Percentiles rank a stretch among this genome's conserved stretches.
Evolutionary conservation across 139 green algal genomes (phyloP).

Genomic region (Marvania coccoides): DNA sequence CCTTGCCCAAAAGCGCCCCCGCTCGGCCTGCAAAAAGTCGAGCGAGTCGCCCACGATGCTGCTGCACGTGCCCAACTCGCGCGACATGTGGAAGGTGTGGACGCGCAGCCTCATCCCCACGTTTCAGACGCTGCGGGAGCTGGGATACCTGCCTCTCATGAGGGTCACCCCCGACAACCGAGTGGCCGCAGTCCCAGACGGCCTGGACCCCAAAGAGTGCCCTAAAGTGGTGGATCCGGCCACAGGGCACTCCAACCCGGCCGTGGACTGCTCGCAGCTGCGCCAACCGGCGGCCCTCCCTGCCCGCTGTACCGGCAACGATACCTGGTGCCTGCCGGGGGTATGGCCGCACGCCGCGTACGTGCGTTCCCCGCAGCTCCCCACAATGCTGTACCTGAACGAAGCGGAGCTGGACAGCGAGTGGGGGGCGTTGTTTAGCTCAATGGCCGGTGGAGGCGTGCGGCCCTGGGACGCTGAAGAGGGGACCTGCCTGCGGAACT

Average conservation of each 20-base stretch:
- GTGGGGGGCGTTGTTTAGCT: slow-evolving; percentile 2
- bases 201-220: background rate
- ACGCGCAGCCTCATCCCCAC: background rate
- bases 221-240: background rate
- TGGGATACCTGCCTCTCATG: slow-evolving; percentile 1
- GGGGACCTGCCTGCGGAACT: slow-evolving; percentile 13
- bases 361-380: background rate
- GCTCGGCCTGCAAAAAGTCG: background rate
- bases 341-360: background rate
- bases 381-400: background rate
- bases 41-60: background rate
- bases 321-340: background rate
- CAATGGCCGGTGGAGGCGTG: background rate
- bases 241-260: background rate
- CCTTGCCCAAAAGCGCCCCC: background rate
- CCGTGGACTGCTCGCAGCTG: background rate
- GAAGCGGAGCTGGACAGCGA: background rate
- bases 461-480: background rate
- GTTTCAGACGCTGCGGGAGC: background rate
- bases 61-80: background rate
- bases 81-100: slow-evolving; percentile 2
- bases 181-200: background rate
- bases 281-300: no score
- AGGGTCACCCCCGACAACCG: background rate
- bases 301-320: background rate